Percentiles rank a stretch among this genome's conserved stretches.
Conservation (phyloP, 2,329 filamentous ascomycete genomes). For the Mycosphaerelloides madeirae region DNA sequence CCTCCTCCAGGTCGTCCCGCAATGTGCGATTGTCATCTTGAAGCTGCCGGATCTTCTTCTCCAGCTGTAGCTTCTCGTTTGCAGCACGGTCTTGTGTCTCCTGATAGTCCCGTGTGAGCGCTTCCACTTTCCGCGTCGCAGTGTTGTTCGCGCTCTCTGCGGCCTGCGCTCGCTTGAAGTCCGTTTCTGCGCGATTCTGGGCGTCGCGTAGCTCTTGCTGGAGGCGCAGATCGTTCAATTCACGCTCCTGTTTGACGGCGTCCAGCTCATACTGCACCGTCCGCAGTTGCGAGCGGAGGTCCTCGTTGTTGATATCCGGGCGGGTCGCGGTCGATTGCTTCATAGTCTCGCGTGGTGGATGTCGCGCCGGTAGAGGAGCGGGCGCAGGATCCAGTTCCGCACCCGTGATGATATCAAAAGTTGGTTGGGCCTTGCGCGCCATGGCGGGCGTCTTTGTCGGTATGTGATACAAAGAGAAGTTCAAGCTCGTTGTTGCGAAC, state of each 20-base stretch:
- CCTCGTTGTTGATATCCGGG: constrained; percentile 56
- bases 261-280: constrained; percentile 83
- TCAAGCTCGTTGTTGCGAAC: too few species aligned
- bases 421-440: constrained; percentile 37
- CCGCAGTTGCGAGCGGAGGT: constrained; percentile 83
- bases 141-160: constrained; percentile 51
- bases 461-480: constrained; percentile 9
- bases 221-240: constrained; percentile 71
- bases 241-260: constrained; percentile 80
- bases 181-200: constrained; percentile 75
- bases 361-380: constrained; percentile 8
- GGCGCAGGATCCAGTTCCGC: constrained; percentile 31
- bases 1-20: constrained; percentile 79
- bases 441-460: constrained; percentile 18
- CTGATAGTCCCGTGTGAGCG: constrained; percentile 51
- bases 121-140: constrained; percentile 52
- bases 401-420: constrained; percentile 48
- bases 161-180: constrained; percentile 62
- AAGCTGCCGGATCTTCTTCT: constrained; percentile 51
- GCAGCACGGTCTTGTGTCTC: constrained; percentile 50
- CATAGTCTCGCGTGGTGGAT: constrained; percentile 41
- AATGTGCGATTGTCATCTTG: constrained; percentile 69
- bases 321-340: constrained; percentile 37
- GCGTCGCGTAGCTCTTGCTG: constrained; percentile 79
- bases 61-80: constrained; percentile 53